Evolutionary conservation across 1,284 basidiomycete species (phyloP).

Genomic region (Boletus nobilissimus): DNA sequence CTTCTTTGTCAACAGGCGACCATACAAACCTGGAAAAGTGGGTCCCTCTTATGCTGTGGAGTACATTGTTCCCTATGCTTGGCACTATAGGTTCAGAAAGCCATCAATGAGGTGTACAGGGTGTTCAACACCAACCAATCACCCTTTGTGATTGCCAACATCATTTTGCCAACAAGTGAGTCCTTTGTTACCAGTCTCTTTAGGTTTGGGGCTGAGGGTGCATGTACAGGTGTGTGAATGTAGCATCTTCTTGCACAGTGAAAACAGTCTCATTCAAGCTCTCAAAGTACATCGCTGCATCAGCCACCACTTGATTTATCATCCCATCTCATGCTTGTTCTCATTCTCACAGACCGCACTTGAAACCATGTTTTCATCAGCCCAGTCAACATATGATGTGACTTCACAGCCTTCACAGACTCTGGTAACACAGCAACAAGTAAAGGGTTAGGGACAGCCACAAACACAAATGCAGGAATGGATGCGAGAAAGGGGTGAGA

Average conservation of each 20-base stretch:
- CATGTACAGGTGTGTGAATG: conserved; percentile 82
- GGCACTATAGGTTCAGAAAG: conserved; percentile 74
- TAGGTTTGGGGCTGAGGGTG: conserved; percentile 9
- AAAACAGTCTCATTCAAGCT: conserved; percentile 81
- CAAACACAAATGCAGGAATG: not conserved
- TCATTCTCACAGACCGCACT: conserved; percentile 50
- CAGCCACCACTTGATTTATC: too few relatives aligned
- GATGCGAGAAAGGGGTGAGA: conserved; percentile 15
- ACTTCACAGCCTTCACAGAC: conserved; percentile 38
- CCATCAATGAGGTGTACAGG: conserved; percentile 90
- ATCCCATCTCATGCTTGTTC: not conserved
- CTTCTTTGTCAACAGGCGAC: conserved; percentile 94
- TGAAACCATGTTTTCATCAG: conserved; percentile 71
- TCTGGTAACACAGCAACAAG: conserved; percentile 15
- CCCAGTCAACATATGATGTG: conserved; percentile 75
- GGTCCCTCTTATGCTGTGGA: not conserved
- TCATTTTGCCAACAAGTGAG: conserved; percentile 81
- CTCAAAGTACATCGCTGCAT: conserved; percentile 68
- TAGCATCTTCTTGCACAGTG: conserved; percentile 92
- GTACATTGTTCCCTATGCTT: conserved; percentile 3
- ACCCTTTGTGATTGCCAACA: conserved; percentile 88
- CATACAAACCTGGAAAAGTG: conserved; percentile 84
- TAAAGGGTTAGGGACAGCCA: not conserved
- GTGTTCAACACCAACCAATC: conserved; percentile 84
- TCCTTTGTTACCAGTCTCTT: conserved; percentile 35